phyloP scores from a whole-genome alignment of 768 basidiomycete genomes.

The Lactarius vividus region DNA sequence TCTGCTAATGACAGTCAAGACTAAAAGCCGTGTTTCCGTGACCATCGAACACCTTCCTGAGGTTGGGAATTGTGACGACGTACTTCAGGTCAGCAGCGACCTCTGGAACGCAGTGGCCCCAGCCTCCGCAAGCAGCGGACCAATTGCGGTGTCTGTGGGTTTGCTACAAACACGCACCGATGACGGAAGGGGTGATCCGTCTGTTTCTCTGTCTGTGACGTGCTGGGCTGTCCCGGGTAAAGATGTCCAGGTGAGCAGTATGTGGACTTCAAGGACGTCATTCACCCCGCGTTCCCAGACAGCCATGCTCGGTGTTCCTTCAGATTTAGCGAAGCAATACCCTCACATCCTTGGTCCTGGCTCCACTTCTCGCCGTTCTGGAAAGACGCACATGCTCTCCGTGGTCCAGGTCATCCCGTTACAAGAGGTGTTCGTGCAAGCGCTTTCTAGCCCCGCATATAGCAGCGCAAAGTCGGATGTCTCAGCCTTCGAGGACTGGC shows the following conservation, averaged over 20 bases:
- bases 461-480: slow-evolving; percentile 26
- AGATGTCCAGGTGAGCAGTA: slow-evolving; percentile 36
- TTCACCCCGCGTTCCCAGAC: slow-evolving; percentile 30
- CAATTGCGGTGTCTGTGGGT: slow-evolving; percentile 14
- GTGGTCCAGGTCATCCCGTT: slow-evolving; percentile 26
- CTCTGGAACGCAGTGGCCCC: slow-evolving; percentile 18
- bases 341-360: slow-evolving; percentile 5
- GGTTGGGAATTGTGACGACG: background rate
- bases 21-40: background rate
- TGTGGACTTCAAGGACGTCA: background rate
- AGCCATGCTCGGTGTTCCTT: slow-evolving; percentile 13
- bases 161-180: background rate
- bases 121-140: slow-evolving; percentile 1
- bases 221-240: slow-evolving; percentile 40
- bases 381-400: slow-evolving; percentile 23
- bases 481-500: slow-evolving; percentile 29
- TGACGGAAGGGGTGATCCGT: background rate
- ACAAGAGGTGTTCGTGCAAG: slow-evolving; percentile 30
- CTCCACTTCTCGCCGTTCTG: background rate
- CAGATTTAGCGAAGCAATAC: slow-evolving; percentile 11
- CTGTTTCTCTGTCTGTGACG: slow-evolving; percentile 28
- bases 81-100: slow-evolving; percentile 15
- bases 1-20: slow-evolving; percentile 10
- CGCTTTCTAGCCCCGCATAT: slow-evolving; percentile 31
- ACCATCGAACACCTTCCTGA: background rate